Evolutionary conservation across 2,329 filamentous ascomycete species (phyloP).

Genomic region (Didymella glomerata): DNA sequence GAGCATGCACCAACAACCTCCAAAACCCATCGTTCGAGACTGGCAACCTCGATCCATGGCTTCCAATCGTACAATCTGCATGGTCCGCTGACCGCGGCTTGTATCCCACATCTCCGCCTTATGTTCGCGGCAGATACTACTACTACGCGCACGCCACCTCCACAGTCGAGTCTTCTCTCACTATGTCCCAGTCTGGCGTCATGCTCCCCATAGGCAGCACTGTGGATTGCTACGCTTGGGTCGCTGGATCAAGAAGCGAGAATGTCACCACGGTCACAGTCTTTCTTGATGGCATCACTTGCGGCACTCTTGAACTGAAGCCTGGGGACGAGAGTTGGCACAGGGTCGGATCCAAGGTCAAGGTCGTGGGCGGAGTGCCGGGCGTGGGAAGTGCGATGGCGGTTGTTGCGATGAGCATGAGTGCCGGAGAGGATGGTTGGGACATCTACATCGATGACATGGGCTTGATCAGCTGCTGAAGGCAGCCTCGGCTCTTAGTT

Average conservation of each 20-base stretch:
- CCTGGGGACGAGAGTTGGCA: constrained; percentile 3
- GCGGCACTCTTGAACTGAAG: constrained; percentile 2
- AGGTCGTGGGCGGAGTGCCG: neutral
- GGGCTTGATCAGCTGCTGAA: constrained; percentile 8
- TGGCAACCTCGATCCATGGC: constrained; percentile 7
- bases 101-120: neutral
- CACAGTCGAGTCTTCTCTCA: constrained; percentile 4
- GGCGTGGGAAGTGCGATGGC: constrained; percentile 14
- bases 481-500: neutral
- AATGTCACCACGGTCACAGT: constrained; percentile 3
- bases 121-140: neutral
- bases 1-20: constrained; percentile 9
- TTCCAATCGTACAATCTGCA: constrained; percentile 9
- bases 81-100: constrained; percentile 10
- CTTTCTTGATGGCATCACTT: constrained; percentile 12
- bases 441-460: constrained; percentile 13
- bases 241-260: constrained; percentile 1
- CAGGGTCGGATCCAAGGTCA: constrained; percentile 1
- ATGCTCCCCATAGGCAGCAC: neutral
- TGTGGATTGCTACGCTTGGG: constrained; percentile 13
- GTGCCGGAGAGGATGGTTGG: constrained; percentile 15
- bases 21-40: constrained; percentile 15
- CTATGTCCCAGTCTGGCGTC: constrained; percentile 7
- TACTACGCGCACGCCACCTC: constrained; percentile 10
- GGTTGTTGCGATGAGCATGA: constrained; percentile 10